Conservation (phyloP, 257 asterid species). For the Anisodus acutangulus region DNA sequence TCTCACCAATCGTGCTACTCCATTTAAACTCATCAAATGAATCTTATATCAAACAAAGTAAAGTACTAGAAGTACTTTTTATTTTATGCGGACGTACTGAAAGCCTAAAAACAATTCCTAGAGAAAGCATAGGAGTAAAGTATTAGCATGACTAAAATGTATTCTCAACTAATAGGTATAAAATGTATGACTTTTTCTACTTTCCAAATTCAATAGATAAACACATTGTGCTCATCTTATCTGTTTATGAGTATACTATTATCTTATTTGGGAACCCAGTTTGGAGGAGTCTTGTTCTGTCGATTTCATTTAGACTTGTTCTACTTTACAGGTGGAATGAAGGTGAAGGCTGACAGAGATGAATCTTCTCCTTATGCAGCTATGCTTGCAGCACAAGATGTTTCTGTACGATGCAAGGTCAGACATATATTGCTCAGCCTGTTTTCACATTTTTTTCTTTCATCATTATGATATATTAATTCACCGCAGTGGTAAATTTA, state of each 20-base stretch:
- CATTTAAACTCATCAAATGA: not conserved
- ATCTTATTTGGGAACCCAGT: not conserved
- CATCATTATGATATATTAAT: not conserved
- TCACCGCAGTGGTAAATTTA: not conserved
- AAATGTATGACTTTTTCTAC: not conserved
- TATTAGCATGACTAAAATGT: not conserved
- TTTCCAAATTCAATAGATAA: not conserved
- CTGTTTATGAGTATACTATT: not conserved
- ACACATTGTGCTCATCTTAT: not conserved
- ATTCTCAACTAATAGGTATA: not conserved
- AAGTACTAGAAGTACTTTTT: not conserved
- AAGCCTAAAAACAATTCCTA: not conserved
- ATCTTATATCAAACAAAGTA: no score
- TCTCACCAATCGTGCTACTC: not conserved
- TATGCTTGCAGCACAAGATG: conserved; percentile 97
- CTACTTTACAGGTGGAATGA: conserved; percentile 70
- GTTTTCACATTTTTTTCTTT: not conserved
- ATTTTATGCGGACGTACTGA: not conserved
- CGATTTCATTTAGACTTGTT: not conserved
- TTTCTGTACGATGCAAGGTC: conserved; percentile 91
- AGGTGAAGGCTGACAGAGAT: conserved; percentile 93
- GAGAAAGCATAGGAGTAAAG: not conserved
- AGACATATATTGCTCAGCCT: not conserved
- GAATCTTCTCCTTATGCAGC: conserved; percentile 97
- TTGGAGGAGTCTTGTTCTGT: not conserved